Base-by-base conservation (phyloP, 1,284 basidiomycete species). In the Athelia sp. region DNA sequence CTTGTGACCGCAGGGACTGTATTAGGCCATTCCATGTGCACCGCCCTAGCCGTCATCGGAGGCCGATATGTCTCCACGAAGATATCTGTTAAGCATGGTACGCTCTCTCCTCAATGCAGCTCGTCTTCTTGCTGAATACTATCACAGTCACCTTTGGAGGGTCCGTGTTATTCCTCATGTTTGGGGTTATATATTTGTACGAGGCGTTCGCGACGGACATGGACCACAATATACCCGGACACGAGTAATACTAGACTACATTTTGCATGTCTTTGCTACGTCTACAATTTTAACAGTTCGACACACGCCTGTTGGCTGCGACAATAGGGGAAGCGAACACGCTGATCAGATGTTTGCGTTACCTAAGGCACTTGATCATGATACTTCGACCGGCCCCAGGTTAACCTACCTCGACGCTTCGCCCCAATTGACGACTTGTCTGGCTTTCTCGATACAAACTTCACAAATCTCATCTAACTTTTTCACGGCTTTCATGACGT, bases 41-140 rank as follows among this genome's bases (percentile, higher is more conserved):
- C 96, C 0, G 81, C 82, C 3, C 72, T 95, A 1, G 96, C 95
- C 1, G 93, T 98, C 43, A 73, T 96, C 19, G 93, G 90, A 1
- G 96, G 96, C 1, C 81, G 91, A 17, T 96, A 89, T 67, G 72
- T 98, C 29, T 95, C 94, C 0, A 93, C 90, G 3, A 93, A 93
- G 72, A 92, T 98, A 52, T 95, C 92, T 23, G 89, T 96, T 47
- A 96, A 95, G 67, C 90, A 95, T 62, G 89, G 93, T 95, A 55
- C 55, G 90, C 21, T 35, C 21, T 44, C 32, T 44, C 32, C 29
- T 44, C 45, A 51, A 13, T 47, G 50, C 34, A 13, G 50, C 47
- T 52, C 40, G 23, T 46, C 18, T 40, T 35, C 31, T 29, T 46
- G 23, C 43, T 44, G 18, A 42, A 51, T 35, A 19, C 46, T 40